These are phyloP conservation scores for Juncus inflexus DNA, from an alignment of 176 grass and related monocot genomes.

Conservation along the genomic window DNA sequence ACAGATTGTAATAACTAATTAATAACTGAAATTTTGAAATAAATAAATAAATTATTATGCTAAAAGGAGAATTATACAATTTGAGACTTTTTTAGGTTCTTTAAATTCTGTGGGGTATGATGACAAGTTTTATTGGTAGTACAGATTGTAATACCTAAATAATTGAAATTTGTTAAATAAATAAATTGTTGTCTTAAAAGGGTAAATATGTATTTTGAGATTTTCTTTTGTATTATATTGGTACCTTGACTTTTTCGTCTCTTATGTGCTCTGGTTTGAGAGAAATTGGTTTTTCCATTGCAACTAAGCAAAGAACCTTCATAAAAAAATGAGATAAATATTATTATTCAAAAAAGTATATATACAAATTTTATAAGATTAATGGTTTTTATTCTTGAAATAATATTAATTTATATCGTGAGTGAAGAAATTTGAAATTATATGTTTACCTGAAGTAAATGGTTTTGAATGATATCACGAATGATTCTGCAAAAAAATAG, in stretches of 20 bases:
- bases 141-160: slow-evolving; percentile 93
- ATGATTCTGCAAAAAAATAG: slow-evolving; percentile 85
- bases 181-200: too few species aligned
- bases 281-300: slow-evolving; percentile 97
- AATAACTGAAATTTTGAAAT: too few species aligned
- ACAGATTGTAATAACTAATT: too few species aligned
- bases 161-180: too few species aligned
- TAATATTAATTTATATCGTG: slow-evolving; percentile 5
- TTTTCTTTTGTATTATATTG: background rate
- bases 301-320: slow-evolving; percentile 97
- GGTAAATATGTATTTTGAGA: too few species aligned
- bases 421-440: slow-evolving; percentile 16
- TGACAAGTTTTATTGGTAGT: slow-evolving; percentile 54
- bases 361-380: slow-evolving; percentile 6
- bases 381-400: background rate
- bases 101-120: too few species aligned
- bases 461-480: slow-evolving; percentile 98
- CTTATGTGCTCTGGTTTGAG: slow-evolving; percentile 98
- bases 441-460: slow-evolving; percentile 81
- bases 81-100: too few species aligned
- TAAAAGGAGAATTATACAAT: too few species aligned
- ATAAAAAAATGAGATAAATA: too few species aligned
- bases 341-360: background rate
- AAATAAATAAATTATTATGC: too few species aligned
- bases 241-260: slow-evolving; percentile 99